Evolutionary conservation across 768 basidiomycete species (phyloP).

Genomic region (Favolaschia claudopus): DNA sequence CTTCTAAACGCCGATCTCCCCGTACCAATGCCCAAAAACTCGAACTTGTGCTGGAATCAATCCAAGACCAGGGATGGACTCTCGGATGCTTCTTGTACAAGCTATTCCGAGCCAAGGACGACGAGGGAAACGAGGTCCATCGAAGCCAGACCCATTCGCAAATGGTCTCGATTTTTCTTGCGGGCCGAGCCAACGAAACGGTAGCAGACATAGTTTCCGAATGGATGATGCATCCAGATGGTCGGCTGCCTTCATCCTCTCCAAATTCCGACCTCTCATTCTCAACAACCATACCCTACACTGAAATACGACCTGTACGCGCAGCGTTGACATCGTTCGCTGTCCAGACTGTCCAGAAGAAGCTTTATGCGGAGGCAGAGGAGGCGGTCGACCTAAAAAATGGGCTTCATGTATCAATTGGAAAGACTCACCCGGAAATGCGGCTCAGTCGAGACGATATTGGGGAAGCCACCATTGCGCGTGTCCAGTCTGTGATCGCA

Average conservation of each 20-base stretch:
- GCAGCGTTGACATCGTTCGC: constrained; percentile 13
- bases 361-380: not conserved
- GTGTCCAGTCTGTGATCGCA: too few species aligned
- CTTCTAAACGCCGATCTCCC: too few species aligned
- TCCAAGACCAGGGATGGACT: not conserved
- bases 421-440: too few species aligned
- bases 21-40: not conserved
- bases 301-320: constrained; percentile 2
- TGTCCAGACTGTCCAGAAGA: constrained; percentile 1
- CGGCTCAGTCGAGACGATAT: too few species aligned
- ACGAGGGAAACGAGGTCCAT: not conserved
- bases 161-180: not conserved
- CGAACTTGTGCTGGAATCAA: not conserved
- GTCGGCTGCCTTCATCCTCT: not conserved
- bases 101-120: not conserved
- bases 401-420: constrained; percentile 23
- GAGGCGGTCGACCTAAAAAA: not conserved
- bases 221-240: constrained; percentile 1
- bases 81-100: not conserved
- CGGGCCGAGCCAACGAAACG: not conserved
- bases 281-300: not conserved
- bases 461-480: too few species aligned
- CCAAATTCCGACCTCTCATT: not conserved
- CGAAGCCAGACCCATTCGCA: not conserved
- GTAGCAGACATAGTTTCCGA: not conserved